phyloP scores from a whole-genome alignment of 352 stramenopile species.

The Phytophthora palmivora region DNA sequence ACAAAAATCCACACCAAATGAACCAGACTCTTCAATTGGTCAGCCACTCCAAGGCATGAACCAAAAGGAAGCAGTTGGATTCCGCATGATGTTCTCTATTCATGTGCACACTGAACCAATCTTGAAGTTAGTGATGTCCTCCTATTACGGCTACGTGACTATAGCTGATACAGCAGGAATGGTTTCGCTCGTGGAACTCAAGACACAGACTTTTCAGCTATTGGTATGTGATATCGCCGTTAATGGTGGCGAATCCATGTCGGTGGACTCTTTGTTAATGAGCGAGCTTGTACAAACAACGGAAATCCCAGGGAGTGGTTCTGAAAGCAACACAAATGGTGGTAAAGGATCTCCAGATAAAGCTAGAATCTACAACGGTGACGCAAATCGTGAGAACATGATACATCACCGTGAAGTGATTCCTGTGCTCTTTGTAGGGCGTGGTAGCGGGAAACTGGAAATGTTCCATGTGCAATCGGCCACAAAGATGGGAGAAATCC shows the following conservation, averaged over 20 bases:
- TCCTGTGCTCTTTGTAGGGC: slow-evolving; percentile 72
- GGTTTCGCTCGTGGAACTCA: slow-evolving; percentile 63
- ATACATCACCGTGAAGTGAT: slow-evolving; percentile 62
- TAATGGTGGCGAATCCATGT: slow-evolving; percentile 49
- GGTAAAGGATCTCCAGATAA: slow-evolving; percentile 23
- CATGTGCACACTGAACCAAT: slow-evolving; percentile 73
- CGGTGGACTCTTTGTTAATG: slow-evolving; percentile 68
- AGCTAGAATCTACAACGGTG: background rate
- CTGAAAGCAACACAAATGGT: slow-evolving; percentile 4
- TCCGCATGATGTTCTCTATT: slow-evolving; percentile 54
- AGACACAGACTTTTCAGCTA: slow-evolving; percentile 60
- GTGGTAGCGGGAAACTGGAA: slow-evolving; percentile 71
- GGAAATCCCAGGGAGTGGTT: slow-evolving; percentile 51
- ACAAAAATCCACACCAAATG: background rate
- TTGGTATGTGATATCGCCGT: slow-evolving; percentile 61
- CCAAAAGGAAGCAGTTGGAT: slow-evolving; percentile 40
- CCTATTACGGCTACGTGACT: slow-evolving; percentile 56
- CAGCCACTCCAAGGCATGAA: slow-evolving; percentile 4
- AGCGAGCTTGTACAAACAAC: slow-evolving; percentile 71
- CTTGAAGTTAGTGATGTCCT: slow-evolving; percentile 52
- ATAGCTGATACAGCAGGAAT: slow-evolving; percentile 65
- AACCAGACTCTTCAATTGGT: background rate
- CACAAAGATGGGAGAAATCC: slow-evolving; percentile 70
- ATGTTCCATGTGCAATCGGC: slow-evolving; percentile 78
- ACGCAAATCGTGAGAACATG: slow-evolving; percentile 20